phyloP scores from a whole-genome alignment of 768 basidiomycete genomes.

The Ephemerocybe angulata region DNA sequence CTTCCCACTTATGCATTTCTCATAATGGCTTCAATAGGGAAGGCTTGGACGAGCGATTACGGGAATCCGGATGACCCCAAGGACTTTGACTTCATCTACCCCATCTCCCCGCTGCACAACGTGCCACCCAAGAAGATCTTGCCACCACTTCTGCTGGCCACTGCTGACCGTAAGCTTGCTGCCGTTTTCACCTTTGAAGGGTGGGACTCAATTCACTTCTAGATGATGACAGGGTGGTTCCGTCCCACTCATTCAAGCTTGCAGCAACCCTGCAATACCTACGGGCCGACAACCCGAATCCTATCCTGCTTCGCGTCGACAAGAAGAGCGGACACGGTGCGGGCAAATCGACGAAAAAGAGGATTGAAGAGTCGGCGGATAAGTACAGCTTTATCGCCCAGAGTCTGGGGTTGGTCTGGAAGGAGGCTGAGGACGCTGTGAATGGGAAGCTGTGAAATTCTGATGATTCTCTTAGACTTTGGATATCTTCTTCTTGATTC shows the following conservation, averaged over 20 bases:
- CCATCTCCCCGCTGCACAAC: conserved; percentile 79
- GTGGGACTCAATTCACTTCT: conserved; percentile 1
- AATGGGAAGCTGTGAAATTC: conserved; percentile 15
- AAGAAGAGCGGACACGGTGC: conserved; percentile 79
- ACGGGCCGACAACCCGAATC: conserved; percentile 62
- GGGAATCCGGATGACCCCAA: conserved; percentile 70
- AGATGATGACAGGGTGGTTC: conserved; percentile 88
- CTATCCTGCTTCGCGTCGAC: conserved; percentile 73
- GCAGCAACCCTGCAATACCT: conserved; percentile 73
- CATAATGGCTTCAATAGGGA: no score
- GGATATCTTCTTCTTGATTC: not conserved
- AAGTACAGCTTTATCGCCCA: conserved; percentile 76
- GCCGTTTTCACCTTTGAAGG: not conserved
- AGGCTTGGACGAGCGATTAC: conserved; percentile 77
- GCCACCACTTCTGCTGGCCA: conserved; percentile 72
- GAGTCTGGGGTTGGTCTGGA: conserved; percentile 50
- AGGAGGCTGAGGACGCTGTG: conserved; percentile 18
- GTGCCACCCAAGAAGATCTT: conserved; percentile 56
- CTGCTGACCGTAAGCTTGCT: conserved; percentile 68
- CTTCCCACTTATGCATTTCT: no score
- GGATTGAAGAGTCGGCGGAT: conserved; percentile 72
- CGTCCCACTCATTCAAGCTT: conserved; percentile 81
- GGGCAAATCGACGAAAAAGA: conserved; percentile 72
- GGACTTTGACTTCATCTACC: conserved; percentile 83
- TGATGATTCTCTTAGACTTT: not conserved